Evolutionary conservation across 495 filamentous ascomycete species (phyloP).

Genomic region (Talaromyces thailandensis): DNA sequence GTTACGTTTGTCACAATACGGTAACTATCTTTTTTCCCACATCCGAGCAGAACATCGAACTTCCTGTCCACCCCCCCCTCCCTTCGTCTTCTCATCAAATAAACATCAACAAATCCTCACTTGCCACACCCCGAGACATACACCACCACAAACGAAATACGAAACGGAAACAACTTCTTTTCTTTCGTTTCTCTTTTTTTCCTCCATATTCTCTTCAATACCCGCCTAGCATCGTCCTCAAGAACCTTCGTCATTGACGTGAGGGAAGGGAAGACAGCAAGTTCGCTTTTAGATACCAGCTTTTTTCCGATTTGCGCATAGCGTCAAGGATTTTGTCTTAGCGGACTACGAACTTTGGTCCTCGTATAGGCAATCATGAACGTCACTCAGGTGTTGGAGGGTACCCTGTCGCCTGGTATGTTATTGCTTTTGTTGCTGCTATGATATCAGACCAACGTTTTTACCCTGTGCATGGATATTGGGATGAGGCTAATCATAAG

Average conservation of each 20-base stretch:
- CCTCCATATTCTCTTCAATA: neutral
- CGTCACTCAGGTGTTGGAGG: slow-evolving; percentile 77
- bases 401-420: slow-evolving; percentile 84
- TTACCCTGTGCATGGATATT: neutral
- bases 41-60: neutral
- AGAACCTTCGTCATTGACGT: neutral
- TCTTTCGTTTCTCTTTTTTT: neutral
- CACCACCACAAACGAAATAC: neutral
- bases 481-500: neutral
- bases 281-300: neutral
- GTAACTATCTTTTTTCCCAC: neutral
- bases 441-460: neutral
- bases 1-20: neutral
- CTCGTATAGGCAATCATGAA: slow-evolving; percentile 49
- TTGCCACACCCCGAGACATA: neutral
- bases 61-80: neutral
- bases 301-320: neutral
- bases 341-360: neutral
- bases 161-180: neutral
- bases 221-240: neutral
- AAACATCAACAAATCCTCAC: neutral
- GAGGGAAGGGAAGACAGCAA: neutral
- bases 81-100: neutral
- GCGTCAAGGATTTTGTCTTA: neutral
- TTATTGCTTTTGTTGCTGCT: slow-evolving; percentile 9